A percentile compares a stretch with the other conserved stretches of the same genome.
Conservation (phyloP, 2,329 filamentous ascomycete species). For the Ascochyta viciae-villosae region DNA sequence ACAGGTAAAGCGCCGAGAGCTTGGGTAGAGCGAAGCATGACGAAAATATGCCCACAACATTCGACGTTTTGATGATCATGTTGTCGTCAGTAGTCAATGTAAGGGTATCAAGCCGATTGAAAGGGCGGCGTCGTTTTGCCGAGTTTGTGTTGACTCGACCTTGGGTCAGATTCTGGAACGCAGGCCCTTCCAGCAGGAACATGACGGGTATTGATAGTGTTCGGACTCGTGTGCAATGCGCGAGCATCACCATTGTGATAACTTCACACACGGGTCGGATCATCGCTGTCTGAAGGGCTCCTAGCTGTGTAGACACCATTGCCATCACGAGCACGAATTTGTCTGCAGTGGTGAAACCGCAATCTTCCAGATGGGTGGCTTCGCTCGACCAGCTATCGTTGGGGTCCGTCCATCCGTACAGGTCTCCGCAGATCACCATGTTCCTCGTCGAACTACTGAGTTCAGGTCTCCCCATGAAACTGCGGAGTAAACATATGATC, state of each 20-base stretch:
- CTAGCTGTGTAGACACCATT: background rate
- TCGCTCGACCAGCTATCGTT: too few relatives aligned
- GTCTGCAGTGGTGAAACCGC: background rate
- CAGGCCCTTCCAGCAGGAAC: background rate
- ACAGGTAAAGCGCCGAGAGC: background rate
- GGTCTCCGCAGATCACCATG: background rate
- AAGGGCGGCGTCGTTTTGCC: background rate
- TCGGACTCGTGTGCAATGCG: background rate
- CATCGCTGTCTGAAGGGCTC: background rate
- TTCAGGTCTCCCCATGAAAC: background rate
- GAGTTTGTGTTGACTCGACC: background rate
- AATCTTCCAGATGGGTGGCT: too few relatives aligned
- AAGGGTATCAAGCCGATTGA: background rate
- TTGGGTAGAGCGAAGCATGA: background rate
- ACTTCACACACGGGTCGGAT: background rate
- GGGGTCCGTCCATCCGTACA: background rate
- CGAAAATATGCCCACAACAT: background rate
- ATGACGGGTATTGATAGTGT: background rate
- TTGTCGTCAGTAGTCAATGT: background rate
- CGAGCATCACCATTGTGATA: background rate
- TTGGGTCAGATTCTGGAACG: background rate
- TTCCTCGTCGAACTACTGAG: background rate
- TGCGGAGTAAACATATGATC: background rate
- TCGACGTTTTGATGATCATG: background rate
- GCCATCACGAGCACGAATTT: background rate